phyloP scores from a whole-genome alignment of 495 filamentous ascomycete species.

The Thozetella sp. region DNA sequence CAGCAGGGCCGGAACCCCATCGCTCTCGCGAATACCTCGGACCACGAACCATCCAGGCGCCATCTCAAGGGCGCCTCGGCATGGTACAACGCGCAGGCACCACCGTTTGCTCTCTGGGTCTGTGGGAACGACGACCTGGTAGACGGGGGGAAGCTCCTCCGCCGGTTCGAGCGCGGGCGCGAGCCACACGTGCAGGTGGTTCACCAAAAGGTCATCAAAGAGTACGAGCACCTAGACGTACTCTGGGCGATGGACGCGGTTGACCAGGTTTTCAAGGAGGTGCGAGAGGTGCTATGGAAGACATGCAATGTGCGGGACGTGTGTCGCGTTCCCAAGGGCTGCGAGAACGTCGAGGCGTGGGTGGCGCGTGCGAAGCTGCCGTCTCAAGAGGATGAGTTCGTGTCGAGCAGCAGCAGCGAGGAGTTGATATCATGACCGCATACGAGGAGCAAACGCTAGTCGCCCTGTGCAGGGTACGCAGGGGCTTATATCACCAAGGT shows the following conservation, averaged over 20 bases:
- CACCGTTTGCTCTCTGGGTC: slow-evolving; percentile 90
- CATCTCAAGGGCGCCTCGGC: slow-evolving; percentile 50
- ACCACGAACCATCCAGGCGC: slow-evolving; percentile 15
- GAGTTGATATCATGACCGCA: slow-evolving; percentile 7
- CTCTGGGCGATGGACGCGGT: slow-evolving; percentile 93
- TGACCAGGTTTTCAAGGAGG: slow-evolving; percentile 81
- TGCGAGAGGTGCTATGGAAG: slow-evolving; percentile 84
- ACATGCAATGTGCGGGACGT: slow-evolving; percentile 53
- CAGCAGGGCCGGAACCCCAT: slow-evolving; percentile 6
- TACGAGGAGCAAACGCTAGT: too few relatives aligned
- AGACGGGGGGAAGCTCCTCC: slow-evolving; percentile 75
- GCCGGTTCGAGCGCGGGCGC: slow-evolving; percentile 72
- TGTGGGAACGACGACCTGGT: slow-evolving; percentile 81
- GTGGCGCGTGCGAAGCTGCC: slow-evolving; percentile 11
- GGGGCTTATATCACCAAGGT: not conserved
- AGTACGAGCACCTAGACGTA: slow-evolving; percentile 95
- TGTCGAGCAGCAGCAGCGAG: slow-evolving; percentile 32
- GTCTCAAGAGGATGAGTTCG: slow-evolving; percentile 16
- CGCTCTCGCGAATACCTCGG: slow-evolving; percentile 6
- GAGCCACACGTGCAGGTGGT: slow-evolving; percentile 85
- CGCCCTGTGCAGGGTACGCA: too few relatives aligned
- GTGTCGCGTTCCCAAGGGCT: slow-evolving; percentile 67
- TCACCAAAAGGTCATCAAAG: slow-evolving; percentile 80
- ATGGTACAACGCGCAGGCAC: slow-evolving; percentile 82
- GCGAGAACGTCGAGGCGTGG: slow-evolving; percentile 50